phyloP scores from a whole-genome alignment of 2,329 filamentous ascomycete genomes.

The Colletotrichum plurivorum region DNA sequence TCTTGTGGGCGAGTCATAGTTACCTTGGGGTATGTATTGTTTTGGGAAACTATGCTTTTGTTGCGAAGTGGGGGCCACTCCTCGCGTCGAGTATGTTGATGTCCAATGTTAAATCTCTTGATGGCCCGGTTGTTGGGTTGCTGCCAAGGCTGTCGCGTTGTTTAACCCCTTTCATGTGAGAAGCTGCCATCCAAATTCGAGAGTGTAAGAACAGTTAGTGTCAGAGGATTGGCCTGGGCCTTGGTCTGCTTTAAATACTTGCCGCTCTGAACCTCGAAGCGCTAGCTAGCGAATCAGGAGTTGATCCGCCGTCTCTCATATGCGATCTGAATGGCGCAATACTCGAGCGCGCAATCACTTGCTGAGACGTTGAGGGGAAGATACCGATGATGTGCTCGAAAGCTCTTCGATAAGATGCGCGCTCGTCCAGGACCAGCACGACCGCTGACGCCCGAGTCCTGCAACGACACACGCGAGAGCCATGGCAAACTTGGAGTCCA shows the following conservation, averaged over 20 bases:
- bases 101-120: too few relatives aligned
- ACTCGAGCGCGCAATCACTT: not conserved
- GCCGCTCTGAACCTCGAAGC: not conserved
- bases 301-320: conserved; percentile 1
- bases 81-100: too few relatives aligned
- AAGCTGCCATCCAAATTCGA: too few relatives aligned
- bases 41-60: not conserved
- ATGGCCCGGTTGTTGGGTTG: too few relatives aligned
- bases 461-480: not conserved
- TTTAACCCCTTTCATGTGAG: too few relatives aligned
- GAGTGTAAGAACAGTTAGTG: too few relatives aligned
- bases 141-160: too few relatives aligned
- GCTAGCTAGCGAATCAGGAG: not conserved
- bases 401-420: not conserved
- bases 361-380: not conserved
- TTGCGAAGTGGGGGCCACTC: not conserved
- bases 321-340: conserved; percentile 9
- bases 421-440: not conserved
- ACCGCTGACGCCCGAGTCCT: not conserved
- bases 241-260: not conserved
- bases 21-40: not conserved
- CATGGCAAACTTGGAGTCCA: conserved; percentile 59
- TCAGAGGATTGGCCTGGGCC: not conserved
- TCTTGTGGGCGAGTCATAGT: not conserved
- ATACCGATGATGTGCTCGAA: not conserved